A percentile compares a stretch with the other conserved stretches of the same genome.
Evolutionary conservation across 306 rosid species (phyloP).

Genomic region (Ziziphus jujuba): DNA sequence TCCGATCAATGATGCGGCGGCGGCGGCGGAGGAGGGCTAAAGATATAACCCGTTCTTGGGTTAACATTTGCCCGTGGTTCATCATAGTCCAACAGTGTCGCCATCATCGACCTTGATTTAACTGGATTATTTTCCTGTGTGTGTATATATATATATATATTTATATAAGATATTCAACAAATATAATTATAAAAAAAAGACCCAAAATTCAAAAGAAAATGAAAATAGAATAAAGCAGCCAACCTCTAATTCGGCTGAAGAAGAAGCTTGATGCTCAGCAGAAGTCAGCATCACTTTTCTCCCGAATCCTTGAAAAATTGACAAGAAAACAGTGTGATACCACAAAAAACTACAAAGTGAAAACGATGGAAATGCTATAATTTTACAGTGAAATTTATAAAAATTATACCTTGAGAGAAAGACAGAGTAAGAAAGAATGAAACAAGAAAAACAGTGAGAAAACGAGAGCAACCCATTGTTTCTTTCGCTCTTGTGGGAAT

Average conservation of each 20-base stretch:
- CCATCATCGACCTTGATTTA: slow-evolving; percentile 26
- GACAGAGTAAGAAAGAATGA: slow-evolving; percentile 49
- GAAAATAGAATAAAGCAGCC: not conserved
- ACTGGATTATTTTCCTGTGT: slow-evolving; percentile 36
- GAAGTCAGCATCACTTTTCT: slow-evolving; percentile 35
- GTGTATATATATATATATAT: slow-evolving; percentile 13
- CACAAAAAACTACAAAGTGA: too few species aligned
- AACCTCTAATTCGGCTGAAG: slow-evolving; percentile 28
- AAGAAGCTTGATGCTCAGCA: slow-evolving; percentile 19
- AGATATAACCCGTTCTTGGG: slow-evolving; percentile 49
- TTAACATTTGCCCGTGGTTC: slow-evolving; percentile 76
- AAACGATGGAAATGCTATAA: not conserved
- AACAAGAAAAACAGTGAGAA: slow-evolving; percentile 44
- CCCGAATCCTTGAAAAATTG: slow-evolving; percentile 49
- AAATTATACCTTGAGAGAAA: slow-evolving; percentile 43
- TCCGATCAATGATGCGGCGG: slow-evolving; percentile 30
- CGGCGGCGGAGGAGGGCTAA: slow-evolving; percentile 44
- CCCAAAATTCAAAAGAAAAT: not conserved
- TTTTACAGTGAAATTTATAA: not conserved
- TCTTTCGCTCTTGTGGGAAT: slow-evolving; percentile 14
- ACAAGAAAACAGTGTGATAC: slow-evolving; percentile 5
- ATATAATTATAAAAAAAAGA: not conserved
- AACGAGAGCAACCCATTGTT: slow-evolving; percentile 52
- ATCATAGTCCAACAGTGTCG: slow-evolving; percentile 50
- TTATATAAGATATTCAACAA: too few species aligned